Percentiles rank a stretch among this genome's conserved stretches.
These are phyloP conservation scores for Chrysoporthe cubensis DNA, from an alignment of 2,329 filamentous ascomycete species.

Conservation along the genomic window DNA sequence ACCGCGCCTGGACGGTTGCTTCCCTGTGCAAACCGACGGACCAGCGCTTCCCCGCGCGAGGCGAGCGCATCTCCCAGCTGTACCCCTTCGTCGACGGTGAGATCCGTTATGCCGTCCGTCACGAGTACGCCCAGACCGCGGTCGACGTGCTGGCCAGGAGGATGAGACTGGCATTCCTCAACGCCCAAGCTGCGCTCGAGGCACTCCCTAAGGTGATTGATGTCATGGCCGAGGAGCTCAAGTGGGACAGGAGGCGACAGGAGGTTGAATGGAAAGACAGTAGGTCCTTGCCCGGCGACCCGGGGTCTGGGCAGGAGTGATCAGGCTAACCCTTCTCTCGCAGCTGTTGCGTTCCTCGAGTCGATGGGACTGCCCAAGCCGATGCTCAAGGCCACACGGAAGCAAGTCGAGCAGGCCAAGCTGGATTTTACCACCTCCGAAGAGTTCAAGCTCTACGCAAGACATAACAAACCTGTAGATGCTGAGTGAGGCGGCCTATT, in stretches of 20 bases:
- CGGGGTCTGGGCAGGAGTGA: constrained; percentile 11
- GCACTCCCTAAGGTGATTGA: constrained; percentile 85
- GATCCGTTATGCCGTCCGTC: constrained; percentile 81
- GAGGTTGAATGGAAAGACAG: constrained; percentile 81
- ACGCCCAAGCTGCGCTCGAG: constrained; percentile 87
- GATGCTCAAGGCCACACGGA: constrained; percentile 60
- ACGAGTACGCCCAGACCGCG: constrained; percentile 91
- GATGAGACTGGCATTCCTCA: constrained; percentile 85
- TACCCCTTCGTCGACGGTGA: constrained; percentile 95
- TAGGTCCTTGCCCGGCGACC: constrained; percentile 42
- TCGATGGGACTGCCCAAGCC: constrained; percentile 69
- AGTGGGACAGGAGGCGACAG: constrained; percentile 75
- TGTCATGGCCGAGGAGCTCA: constrained; percentile 82
- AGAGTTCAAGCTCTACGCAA: constrained; percentile 66
- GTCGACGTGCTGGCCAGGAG: constrained; percentile 85
- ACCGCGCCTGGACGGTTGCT: constrained; percentile 89
- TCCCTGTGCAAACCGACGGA: constrained; percentile 77
- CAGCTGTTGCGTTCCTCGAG: constrained; percentile 63
- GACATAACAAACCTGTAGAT: constrained; percentile 57
- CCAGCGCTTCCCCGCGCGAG: constrained; percentile 79
- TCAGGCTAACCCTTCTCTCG: constrained; percentile 15
- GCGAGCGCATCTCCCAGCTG: constrained; percentile 75
- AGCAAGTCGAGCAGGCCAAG: constrained; percentile 64
- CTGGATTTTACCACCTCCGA: constrained; percentile 59
- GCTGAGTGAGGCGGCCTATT: constrained; percentile 32